Percentiles rank a stretch among this genome's conserved stretches.
phyloP scores from a whole-genome alignment of 1,284 basidiomycete species.

The Papiliotrema nemorosa region DNA sequence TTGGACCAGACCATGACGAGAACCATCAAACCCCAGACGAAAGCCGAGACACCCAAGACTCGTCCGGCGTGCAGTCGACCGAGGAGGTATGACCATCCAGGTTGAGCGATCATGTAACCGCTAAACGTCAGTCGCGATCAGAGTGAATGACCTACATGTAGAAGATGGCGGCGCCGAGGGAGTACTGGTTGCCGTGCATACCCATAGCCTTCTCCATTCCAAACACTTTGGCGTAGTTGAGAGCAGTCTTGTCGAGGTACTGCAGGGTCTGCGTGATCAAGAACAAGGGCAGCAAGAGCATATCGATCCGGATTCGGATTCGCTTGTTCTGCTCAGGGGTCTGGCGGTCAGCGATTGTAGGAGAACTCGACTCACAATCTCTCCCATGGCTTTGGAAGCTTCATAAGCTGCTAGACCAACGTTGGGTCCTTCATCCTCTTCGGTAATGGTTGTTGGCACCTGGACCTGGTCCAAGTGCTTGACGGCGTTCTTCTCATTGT shows the following conservation, averaged over 20 bases:
- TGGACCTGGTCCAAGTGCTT: background rate
- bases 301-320: conserved; percentile 34
- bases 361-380: conserved; percentile 27
- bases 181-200: conserved; percentile 36
- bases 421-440: conserved; percentile 26
- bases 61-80: conserved; percentile 37
- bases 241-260: conserved; percentile 39
- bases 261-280: conserved; percentile 36
- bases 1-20: conserved; percentile 35
- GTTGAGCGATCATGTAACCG: conserved; percentile 40
- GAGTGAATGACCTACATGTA: conserved; percentile 24
- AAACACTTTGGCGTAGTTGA: conserved; percentile 44
- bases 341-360: conserved; percentile 7
- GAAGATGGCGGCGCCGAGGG: conserved; percentile 35
- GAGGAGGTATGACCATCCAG: conserved; percentile 34
- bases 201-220: conserved; percentile 43
- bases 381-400: conserved; percentile 31
- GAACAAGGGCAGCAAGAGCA: conserved; percentile 39
- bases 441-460: background rate
- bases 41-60: conserved; percentile 36
- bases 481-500: background rate
- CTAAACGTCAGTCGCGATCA: background rate
- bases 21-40: conserved; percentile 43
- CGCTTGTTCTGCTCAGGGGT: conserved; percentile 40
- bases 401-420: conserved; percentile 39